phyloP scores from a whole-genome alignment of 1,139 yeast species.

The Sugiyamaella grinbergsii region DNA sequence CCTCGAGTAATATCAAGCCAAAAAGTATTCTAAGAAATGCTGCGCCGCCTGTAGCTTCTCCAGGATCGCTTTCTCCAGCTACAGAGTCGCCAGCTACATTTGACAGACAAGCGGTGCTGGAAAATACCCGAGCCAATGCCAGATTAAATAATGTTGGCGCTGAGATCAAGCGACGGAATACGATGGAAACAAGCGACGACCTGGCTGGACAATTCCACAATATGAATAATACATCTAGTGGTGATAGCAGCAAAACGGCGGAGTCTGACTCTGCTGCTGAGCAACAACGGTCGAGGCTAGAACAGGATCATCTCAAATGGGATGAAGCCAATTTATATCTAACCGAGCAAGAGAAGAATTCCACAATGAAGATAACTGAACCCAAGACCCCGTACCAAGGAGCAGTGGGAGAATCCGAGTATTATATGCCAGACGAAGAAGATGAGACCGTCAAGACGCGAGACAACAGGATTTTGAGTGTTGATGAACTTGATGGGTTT shows the following conservation, averaged over 20 bases:
- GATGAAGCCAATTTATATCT: conserved; percentile 69
- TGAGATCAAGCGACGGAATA: conserved; percentile 16
- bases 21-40: conserved; percentile 46
- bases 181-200: conserved; percentile 15
- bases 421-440: conserved; percentile 73
- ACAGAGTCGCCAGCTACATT: conserved; percentile 26
- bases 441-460: conserved; percentile 48
- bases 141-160: conserved; percentile 41
- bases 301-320: conserved; percentile 57
- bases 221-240: not conserved
- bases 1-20: conserved; percentile 18
- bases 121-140: conserved; percentile 51
- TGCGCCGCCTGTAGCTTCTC: conserved; percentile 26
- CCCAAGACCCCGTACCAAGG: conserved; percentile 98
- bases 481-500: conserved; percentile 50
- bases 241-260: not conserved
- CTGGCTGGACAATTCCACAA: not conserved
- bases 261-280: conserved; percentile 6
- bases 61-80: conserved; percentile 25
- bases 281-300: conserved; percentile 25
- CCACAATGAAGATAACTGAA: conserved; percentile 87
- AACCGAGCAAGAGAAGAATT: conserved; percentile 67
- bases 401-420: conserved; percentile 85
- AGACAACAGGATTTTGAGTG: conserved; percentile 41
- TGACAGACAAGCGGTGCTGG: conserved; percentile 51